A percentile compares a stretch with the other conserved stretches of the same genome.
phyloP scores from a whole-genome alignment of 306 rosid species.

The Quercus cerris region DNA sequence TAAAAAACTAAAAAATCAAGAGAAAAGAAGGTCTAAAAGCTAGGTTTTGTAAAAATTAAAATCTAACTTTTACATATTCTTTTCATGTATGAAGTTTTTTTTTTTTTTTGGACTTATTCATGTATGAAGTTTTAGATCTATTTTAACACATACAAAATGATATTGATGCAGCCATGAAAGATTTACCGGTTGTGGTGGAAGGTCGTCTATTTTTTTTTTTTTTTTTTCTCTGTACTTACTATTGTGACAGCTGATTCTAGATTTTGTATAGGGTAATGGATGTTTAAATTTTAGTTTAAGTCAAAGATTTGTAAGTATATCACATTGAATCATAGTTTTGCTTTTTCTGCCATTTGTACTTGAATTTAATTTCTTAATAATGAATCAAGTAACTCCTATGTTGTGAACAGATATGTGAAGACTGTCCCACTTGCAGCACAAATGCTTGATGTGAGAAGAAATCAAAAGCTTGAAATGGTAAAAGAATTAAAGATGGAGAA shows the following conservation, averaged over 20 bases:
- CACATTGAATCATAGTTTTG: not conserved
- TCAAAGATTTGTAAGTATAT: not conserved
- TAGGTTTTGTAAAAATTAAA: too few species aligned
- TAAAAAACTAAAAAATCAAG: too few species aligned
- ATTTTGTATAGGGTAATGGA: not conserved
- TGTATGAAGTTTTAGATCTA: too few species aligned
- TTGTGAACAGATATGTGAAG: constrained; percentile 75
- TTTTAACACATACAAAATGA: not conserved
- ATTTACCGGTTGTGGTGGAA: not conserved
- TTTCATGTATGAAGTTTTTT: too few species aligned
- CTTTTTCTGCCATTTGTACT: not conserved
- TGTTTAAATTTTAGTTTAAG: not conserved
- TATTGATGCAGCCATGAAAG: too few species aligned
- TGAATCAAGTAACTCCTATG: constrained; percentile 1
- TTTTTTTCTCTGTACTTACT: not conserved
- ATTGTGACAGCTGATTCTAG: not conserved
- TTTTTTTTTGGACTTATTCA: too few species aligned
- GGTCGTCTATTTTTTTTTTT: not conserved
- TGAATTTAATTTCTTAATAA: not conserved
- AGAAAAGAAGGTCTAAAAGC: too few species aligned
- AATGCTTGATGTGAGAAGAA: constrained; percentile 85
- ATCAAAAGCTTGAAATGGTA: constrained; percentile 79
- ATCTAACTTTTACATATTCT: too few species aligned
- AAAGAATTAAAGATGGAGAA: constrained; percentile 63
- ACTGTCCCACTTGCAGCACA: constrained; percentile 93